Evolutionary conservation across 805 yeast genomes (phyloP).

Genomic region (Saturnispora sanitii): DNA sequence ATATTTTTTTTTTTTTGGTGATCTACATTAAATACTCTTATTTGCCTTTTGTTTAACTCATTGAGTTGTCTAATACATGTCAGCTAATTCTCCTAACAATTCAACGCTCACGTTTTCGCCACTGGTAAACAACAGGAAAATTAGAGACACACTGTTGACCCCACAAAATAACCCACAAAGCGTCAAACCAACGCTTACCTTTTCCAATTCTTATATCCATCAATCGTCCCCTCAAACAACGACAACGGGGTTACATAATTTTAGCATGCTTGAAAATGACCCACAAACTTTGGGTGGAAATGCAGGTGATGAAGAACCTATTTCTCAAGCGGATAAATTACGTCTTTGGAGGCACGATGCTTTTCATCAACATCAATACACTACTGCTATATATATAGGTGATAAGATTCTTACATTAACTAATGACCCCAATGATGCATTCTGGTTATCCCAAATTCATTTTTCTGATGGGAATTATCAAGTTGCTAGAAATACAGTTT

Average conservation of each 20-base stretch:
- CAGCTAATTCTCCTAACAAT: conserved; percentile 42
- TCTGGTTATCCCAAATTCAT: conserved; percentile 90
- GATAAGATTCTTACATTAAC: conserved; percentile 83
- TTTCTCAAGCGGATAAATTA: conserved; percentile 75
- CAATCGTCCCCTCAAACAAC: conserved; percentile 13
- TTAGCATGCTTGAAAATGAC: conserved; percentile 1
- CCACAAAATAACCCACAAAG: conserved; percentile 22
- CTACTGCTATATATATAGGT: conserved; percentile 84
- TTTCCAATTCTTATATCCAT: conserved; percentile 11
- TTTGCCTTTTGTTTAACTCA: not conserved
- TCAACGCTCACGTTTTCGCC: conserved; percentile 73
- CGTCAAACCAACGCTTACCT: conserved; percentile 8
- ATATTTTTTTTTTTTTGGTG: not conserved
- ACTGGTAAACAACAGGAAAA: conserved; percentile 31
- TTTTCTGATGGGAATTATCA: conserved; percentile 66
- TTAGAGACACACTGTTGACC: conserved; percentile 28
- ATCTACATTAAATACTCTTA: too few relatives aligned
- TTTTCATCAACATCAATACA: conserved; percentile 79
- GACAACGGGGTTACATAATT: not conserved
- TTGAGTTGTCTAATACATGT: too few relatives aligned
- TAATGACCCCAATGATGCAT: conserved; percentile 84
- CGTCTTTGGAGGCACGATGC: conserved; percentile 94
- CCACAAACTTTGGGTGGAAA: not conserved
- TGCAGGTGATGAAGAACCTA: conserved; percentile 30
- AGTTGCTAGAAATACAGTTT: conserved; percentile 65